Percentiles rank a stretch among this genome's conserved stretches.
phyloP scores from a whole-genome alignment of 116 monocot genomes.

The Posidonia oceanica region DNA sequence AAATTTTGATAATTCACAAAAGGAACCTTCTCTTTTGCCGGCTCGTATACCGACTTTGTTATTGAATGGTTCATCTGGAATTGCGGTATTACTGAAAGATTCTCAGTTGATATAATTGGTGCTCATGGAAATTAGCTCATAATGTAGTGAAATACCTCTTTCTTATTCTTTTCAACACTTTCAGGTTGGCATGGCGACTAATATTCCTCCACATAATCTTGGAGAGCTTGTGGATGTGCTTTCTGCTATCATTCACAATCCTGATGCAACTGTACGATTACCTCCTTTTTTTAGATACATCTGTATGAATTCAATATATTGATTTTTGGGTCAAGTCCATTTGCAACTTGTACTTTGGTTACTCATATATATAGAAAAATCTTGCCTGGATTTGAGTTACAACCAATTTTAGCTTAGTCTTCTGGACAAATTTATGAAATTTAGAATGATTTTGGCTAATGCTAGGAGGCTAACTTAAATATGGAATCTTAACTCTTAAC shows the following conservation, averaged over 20 bases:
- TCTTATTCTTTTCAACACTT: neutral
- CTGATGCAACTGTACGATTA: constrained; percentile 72
- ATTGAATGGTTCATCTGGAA: constrained; percentile 94
- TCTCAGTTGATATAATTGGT: neutral
- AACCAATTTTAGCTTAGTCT: too few species aligned
- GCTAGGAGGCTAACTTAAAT: too few species aligned
- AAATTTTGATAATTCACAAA: constrained; percentile 96
- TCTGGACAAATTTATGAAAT: too few species aligned
- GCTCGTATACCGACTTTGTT: constrained; percentile 80
- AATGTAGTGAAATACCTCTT: too few species aligned
- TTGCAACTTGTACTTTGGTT: too few species aligned
- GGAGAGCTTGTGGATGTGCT: constrained; percentile 90
- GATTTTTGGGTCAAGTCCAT: neutral
- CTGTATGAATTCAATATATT: neutral
- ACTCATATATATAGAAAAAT: too few species aligned
- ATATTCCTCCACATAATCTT: constrained; percentile 98
- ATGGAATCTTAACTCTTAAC: too few species aligned
- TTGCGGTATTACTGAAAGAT: constrained; percentile 44
- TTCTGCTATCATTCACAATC: constrained; percentile 74
- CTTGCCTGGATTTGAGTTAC: too few species aligned
- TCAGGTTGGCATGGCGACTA: constrained; percentile 99
- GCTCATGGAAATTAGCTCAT: too few species aligned
- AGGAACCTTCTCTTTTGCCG: constrained; percentile 87
- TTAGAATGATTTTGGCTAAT: too few species aligned
- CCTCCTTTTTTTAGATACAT: neutral